These are phyloP conservation scores for Dittrichia graveolens DNA, from an alignment of 129 eudicot genomes.

Conservation along the genomic window DNA sequence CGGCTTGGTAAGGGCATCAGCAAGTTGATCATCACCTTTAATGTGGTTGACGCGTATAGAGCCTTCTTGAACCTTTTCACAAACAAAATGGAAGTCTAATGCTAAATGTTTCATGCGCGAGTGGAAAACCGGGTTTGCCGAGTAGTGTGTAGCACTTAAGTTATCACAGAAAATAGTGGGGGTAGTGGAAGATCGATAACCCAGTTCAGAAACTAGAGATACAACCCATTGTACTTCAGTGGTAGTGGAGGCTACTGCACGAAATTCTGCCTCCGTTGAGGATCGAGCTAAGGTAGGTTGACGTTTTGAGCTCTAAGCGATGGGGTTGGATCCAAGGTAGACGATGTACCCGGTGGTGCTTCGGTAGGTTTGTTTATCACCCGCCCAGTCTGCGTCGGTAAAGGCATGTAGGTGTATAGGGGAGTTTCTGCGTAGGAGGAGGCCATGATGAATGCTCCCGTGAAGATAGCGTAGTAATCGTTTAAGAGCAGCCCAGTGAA, in stretches of 20 bases:
- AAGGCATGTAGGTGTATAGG: neutral
- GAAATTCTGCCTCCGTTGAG: neutral
- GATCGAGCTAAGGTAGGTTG: neutral
- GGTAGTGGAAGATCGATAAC: neutral
- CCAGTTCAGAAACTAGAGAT: neutral
- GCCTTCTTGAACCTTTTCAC: neutral
- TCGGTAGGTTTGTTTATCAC: neutral
- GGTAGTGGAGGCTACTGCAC: neutral
- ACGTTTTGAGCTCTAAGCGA: neutral
- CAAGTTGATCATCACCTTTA: too few species aligned
- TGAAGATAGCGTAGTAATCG: neutral
- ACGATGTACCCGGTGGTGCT: neutral
- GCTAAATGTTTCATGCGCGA: neutral
- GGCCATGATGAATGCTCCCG: neutral
- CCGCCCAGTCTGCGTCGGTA: neutral
- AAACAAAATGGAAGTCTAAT: neutral
- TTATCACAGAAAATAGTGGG: neutral
- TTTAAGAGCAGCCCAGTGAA: too few species aligned
- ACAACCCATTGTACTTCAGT: neutral
- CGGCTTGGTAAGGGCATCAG: too few species aligned
- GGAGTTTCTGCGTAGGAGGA: neutral
- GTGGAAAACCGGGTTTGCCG: neutral
- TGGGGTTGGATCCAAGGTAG: neutral
- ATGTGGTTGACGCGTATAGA: too few species aligned
- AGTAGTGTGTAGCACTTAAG: neutral